Conservation (phyloP, 176 grass and related monocot species). For the Carex parvula region DNA sequence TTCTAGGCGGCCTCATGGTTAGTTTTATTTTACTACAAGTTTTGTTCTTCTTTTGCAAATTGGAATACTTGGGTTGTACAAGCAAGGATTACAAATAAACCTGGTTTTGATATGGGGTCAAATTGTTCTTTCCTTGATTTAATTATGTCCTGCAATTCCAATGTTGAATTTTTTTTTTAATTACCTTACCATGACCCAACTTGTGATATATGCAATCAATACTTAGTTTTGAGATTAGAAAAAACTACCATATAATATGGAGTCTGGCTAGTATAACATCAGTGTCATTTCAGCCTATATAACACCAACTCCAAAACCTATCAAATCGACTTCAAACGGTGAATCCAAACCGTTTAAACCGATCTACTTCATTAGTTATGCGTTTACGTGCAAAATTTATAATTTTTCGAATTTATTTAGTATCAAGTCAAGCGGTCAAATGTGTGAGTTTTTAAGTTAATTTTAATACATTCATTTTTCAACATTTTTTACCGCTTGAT, state of each 20-base stretch:
- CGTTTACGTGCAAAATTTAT: too few relatives aligned
- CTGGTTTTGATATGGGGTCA: background rate
- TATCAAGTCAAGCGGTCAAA: too few relatives aligned
- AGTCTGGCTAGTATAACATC: too few relatives aligned
- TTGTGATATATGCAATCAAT: background rate
- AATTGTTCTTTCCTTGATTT: background rate
- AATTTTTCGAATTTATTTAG: too few relatives aligned
- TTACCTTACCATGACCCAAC: background rate
- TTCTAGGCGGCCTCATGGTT: constrained; percentile 95
- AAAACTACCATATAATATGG: background rate
- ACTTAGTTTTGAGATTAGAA: background rate
- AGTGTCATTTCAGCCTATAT: too few relatives aligned
- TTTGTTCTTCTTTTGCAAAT: background rate
- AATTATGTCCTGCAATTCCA: background rate
- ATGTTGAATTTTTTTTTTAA: background rate
- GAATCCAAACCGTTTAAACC: too few relatives aligned
- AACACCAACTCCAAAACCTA: too few relatives aligned
- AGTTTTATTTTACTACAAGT: constrained; percentile 1
- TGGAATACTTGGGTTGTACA: background rate
- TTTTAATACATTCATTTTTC: too few relatives aligned
- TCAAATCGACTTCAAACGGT: too few relatives aligned
- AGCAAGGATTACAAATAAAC: background rate
- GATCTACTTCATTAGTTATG: too few relatives aligned
- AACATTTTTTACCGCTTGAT: too few relatives aligned
- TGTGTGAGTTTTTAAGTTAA: too few relatives aligned